Evolutionary conservation across 169 alveolate species (phyloP), one percentile per base, ranked within the genome.

Genomic region (Plasmodium inui): DNA sequence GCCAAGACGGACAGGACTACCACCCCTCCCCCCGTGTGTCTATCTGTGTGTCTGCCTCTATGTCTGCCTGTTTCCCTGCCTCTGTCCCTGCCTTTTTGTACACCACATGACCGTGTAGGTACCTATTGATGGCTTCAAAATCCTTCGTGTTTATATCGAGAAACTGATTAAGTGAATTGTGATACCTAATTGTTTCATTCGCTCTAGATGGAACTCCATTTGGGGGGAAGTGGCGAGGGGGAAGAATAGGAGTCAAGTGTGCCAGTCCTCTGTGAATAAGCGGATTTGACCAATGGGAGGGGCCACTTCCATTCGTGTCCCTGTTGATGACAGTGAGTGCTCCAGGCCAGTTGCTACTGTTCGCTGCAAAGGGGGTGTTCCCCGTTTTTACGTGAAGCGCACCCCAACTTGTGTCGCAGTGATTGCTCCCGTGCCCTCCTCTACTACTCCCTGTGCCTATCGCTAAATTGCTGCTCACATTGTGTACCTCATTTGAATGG

Each of bases 101-200:
- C 80, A 78, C 19, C 57, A 86, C 79, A 57, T 86, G 76, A 19
- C 46, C 53, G 3, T 19, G 84, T 9, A 86, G 67, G 44, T 86
- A 86, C 41, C n/a, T 53, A 32, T 86, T 86, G 19, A 86, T 86
- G 46, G 79, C 55, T 28, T 76, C 85, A 39, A 50, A 86, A 34
- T 74, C 67, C 46, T 74, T 73, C 71, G 39, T 86, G 46, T 86
- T 76, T 74, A 86, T 86, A 28, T 86, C 93, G n/a, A 86, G 34
- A 76, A 53, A 86, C 30, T 86, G 93, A 76, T 86, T 74, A 70
- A 86, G 80, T 2, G 80, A 28, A 74, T 86, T 86, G 2, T 74
- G 50, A 76, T 86, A 86, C 26, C 93, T 74, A 7, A 46, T 12
- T 50, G 84, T 73, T 74, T 86, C 81, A 19, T 26, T 53, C 55